These are phyloP conservation scores for Chaetomium sp. DNA, from an alignment of 2,329 filamentous ascomycete genomes.

Conservation along the genomic window DNA sequence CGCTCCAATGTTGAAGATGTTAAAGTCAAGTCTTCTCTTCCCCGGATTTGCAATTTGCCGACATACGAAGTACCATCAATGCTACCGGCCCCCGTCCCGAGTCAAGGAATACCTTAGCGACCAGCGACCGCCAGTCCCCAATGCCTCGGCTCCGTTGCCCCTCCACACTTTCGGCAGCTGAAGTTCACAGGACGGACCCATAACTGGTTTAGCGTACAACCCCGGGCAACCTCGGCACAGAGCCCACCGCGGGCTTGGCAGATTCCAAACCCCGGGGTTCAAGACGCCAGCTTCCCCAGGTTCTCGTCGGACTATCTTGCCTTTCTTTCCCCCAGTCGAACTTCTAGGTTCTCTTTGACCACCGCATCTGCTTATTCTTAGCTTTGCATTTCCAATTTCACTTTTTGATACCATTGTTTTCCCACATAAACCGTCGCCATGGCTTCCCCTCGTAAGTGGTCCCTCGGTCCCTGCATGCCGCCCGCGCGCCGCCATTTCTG, in stretches of 20 bases:
- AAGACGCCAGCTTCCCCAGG: conserved; percentile 27
- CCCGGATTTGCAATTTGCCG: not conserved
- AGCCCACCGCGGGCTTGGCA: conserved; percentile 13
- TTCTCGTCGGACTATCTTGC: conserved; percentile 22
- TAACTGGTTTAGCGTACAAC: conserved; percentile 22
- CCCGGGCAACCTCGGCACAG: conserved; percentile 32
- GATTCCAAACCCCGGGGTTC: conserved; percentile 15
- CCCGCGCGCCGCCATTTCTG: not conserved
- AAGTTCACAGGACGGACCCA: not conserved
- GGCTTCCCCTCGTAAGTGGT: conserved; percentile 75
- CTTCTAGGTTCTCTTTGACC: conserved; percentile 18
- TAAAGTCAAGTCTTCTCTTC: not conserved
- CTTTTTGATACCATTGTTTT: conserved; percentile 26
- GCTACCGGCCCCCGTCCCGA: conserved; percentile 8
- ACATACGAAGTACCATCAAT: not conserved
- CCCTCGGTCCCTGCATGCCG: not conserved
- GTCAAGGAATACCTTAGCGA: not conserved
- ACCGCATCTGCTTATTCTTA: conserved; percentile 16
- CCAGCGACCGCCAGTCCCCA: not conserved
- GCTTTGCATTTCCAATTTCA: conserved; percentile 16
- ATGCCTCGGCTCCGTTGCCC: conserved; percentile 24
- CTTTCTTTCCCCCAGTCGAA: not conserved
- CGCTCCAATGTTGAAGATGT: not conserved
- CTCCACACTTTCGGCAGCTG: conserved; percentile 18
- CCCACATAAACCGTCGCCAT: conserved; percentile 49